phyloP scores from a whole-genome alignment of 352 stramenopile species.

The Globisporangium nodosum region DNA sequence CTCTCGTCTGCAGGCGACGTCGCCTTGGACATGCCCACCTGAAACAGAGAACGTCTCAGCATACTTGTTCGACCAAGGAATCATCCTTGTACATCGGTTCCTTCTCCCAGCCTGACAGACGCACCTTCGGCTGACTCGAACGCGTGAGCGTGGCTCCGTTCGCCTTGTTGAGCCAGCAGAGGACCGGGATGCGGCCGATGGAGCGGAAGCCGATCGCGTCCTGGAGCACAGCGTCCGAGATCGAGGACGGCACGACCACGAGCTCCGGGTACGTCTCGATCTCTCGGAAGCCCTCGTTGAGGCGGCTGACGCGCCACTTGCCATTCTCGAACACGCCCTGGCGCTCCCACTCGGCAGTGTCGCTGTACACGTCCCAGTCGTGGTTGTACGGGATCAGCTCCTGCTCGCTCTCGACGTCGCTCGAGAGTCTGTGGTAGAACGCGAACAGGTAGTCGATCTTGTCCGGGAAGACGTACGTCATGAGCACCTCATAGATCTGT shows the following conservation, averaged over 20 bases:
- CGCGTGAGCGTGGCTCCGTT: conserved; percentile 64
- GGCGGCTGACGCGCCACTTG: conserved; percentile 54
- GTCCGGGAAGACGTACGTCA: conserved; percentile 77
- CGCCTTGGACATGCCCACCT: conserved; percentile 73
- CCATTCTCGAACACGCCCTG: conserved; percentile 64
- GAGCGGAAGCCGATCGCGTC: conserved; percentile 72
- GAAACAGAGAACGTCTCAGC: conserved; percentile 5
- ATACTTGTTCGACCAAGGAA: not conserved
- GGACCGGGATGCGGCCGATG: conserved; percentile 57
- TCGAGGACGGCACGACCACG: conserved; percentile 87
- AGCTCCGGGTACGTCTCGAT: conserved; percentile 93
- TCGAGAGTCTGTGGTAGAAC: conserved; percentile 71
- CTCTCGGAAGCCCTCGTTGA: conserved; percentile 71
- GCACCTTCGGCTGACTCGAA: conserved; percentile 77
- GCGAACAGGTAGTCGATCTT: conserved; percentile 83
- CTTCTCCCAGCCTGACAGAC: not conserved
- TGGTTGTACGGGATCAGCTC: conserved; percentile 46
- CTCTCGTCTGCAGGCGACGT: conserved; percentile 67
- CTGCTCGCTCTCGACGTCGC: conserved; percentile 34
- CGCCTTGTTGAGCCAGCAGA: conserved; percentile 69
- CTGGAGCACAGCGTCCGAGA: conserved; percentile 86
- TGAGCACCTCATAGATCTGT: conserved; percentile 73
- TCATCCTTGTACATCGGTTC: not conserved
- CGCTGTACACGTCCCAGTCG: conserved; percentile 68
- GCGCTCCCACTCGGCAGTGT: conserved; percentile 61